Conservation (phyloP, 495 filamentous ascomycete genomes). For the Clavariopsis aquatica region DNA sequence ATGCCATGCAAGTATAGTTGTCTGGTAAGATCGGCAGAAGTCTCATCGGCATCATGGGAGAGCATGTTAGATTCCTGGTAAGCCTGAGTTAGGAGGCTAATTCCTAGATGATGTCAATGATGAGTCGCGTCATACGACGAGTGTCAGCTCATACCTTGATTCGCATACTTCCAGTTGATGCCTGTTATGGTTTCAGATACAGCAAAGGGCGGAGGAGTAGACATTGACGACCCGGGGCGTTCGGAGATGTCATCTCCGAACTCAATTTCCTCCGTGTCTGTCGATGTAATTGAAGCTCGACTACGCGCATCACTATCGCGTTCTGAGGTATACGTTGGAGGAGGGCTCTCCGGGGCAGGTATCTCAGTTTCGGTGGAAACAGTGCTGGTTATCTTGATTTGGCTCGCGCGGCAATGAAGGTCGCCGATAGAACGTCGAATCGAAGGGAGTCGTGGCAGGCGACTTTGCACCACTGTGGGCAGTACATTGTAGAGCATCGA, state of each 20-base stretch:
- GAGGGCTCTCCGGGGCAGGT: constrained; percentile 27
- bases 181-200: constrained; percentile 42
- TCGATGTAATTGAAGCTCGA: constrained; percentile 12
- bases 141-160: constrained; percentile 43
- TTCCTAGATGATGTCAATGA: constrained; percentile 38
- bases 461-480: constrained; percentile 35
- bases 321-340: constrained; percentile 35
- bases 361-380: not conserved
- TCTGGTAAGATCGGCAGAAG: constrained; percentile 52
- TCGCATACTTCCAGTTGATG: constrained; percentile 52
- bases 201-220: constrained; percentile 10
- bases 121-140: not conserved
- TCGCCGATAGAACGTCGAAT: constrained; percentile 30
- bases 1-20: constrained; percentile 67
- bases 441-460: constrained; percentile 36
- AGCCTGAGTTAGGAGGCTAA: constrained; percentile 45
- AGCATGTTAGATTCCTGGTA: constrained; percentile 43
- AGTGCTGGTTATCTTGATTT: constrained; percentile 4
- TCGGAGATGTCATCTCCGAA: constrained; percentile 17
- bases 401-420: constrained; percentile 5
- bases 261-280: constrained; percentile 15
- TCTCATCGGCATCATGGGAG: constrained; percentile 35
- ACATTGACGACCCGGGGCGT: constrained; percentile 17
- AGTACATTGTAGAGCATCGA: constrained; percentile 38
- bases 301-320: constrained; percentile 10